These are phyloP conservation scores for Pseudopyrenochaeta lycopersici DNA, from an alignment of 2,329 filamentous ascomycete genomes.

Conservation along the genomic window DNA sequence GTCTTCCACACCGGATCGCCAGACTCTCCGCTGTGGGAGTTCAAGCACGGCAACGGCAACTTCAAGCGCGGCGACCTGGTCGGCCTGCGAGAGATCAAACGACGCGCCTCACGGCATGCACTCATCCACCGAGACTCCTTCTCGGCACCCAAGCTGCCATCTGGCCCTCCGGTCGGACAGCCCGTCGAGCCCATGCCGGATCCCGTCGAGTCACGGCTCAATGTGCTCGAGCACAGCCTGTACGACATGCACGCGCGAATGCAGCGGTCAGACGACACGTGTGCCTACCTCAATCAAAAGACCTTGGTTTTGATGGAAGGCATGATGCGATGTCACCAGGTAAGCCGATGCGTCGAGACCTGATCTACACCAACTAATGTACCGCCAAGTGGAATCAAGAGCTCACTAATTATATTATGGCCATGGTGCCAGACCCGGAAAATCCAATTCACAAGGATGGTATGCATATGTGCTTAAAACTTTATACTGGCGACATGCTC, in stretches of 20 bases:
- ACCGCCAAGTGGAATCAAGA: constrained; percentile 78
- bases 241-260: constrained; percentile 82
- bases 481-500: constrained; percentile 34
- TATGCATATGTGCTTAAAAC: constrained; percentile 59
- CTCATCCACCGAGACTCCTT: constrained; percentile 93
- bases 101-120: constrained; percentile 89
- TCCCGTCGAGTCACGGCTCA: constrained; percentile 76
- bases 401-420: constrained; percentile 76
- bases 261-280: constrained; percentile 82
- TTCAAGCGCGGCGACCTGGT: constrained; percentile 95
- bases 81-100: constrained; percentile 92
- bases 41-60: constrained; percentile 96
- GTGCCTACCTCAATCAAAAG: constrained; percentile 79
- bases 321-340: constrained; percentile 75
- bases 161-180: constrained; percentile 81
- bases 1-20: constrained; percentile 96
- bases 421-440: constrained; percentile 78
- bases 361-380: constrained; percentile 34
- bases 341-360: constrained; percentile 48
- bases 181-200: constrained; percentile 85
- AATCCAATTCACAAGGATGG: constrained; percentile 82
- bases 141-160: constrained; percentile 73
- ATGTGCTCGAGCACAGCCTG: constrained; percentile 79
- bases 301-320: constrained; percentile 85
- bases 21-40: constrained; percentile 96